A percentile compares a stretch with the other conserved stretches of the same genome.
phyloP scores from a whole-genome alignment of 345 rosid genomes.

The Erysimum cheiranthoides region DNA sequence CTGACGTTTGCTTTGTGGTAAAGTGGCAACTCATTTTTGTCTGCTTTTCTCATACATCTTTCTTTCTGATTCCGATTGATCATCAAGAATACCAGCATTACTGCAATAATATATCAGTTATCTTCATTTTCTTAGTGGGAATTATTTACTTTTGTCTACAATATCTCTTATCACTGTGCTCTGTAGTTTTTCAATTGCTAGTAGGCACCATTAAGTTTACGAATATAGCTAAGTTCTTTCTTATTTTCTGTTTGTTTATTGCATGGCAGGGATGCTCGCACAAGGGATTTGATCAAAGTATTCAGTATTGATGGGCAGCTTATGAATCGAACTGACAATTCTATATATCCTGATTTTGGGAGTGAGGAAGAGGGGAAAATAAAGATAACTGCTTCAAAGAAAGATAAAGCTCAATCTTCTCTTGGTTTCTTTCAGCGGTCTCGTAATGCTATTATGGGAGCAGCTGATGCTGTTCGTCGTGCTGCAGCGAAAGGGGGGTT shows the following conservation, averaged over 20 bases:
- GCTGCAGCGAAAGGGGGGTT: slow-evolving; percentile 86
- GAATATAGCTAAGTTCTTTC: not conserved
- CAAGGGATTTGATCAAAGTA: slow-evolving; percentile 81
- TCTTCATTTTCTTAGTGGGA: not conserved
- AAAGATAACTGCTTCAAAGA: slow-evolving; percentile 60
- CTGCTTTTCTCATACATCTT: slow-evolving; percentile 7
- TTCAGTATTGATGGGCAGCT: slow-evolving; percentile 86
- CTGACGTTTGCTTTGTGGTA: slow-evolving; percentile 83
- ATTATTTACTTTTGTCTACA: slow-evolving; percentile 1
- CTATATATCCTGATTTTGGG: slow-evolving; percentile 63
- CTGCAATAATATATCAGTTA: too few relatives aligned
- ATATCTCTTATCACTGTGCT: not conserved
- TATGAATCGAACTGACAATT: slow-evolving; percentile 71
- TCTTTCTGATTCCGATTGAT: not conserved
- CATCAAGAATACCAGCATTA: slow-evolving; percentile 15
- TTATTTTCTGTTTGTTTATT: slow-evolving; percentile 11
- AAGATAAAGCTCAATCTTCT: slow-evolving; percentile 74
- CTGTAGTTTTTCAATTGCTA: slow-evolving; percentile 11
- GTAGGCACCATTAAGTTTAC: slow-evolving; percentile 12
- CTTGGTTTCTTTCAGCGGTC: slow-evolving; percentile 91
- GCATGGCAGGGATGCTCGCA: slow-evolving; percentile 83
- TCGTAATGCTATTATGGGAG: slow-evolving; percentile 91
- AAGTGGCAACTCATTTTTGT: slow-evolving; percentile 29
- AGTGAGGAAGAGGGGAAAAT: slow-evolving; percentile 69
- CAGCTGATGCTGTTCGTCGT: slow-evolving; percentile 97